A percentile compares a stretch with the other conserved stretches of the same genome.
These are phyloP conservation scores for Silene latifolia DNA, from an alignment of 148 eudicot species.

Conservation along the genomic window DNA sequence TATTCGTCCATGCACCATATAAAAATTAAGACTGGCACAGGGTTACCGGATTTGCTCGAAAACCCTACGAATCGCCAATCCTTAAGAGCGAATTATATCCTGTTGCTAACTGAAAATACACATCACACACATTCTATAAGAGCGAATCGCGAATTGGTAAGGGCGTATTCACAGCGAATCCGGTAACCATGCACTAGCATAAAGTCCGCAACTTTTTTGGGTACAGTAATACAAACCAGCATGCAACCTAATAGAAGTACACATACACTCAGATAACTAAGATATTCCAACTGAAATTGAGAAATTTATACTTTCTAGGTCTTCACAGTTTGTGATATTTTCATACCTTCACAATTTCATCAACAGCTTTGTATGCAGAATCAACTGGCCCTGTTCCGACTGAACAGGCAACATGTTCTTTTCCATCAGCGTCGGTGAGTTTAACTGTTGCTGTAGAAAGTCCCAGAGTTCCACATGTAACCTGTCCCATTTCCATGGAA, in stretches of 20 bases:
- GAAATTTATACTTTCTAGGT: not conserved
- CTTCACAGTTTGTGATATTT: constrained; percentile 6
- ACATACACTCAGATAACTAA: not conserved
- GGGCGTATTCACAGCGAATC: too few species aligned
- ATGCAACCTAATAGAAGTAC: not conserved
- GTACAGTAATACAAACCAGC: not conserved
- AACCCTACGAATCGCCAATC: too few species aligned
- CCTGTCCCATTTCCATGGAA: constrained; percentile 39
- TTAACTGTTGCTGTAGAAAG: constrained; percentile 92
- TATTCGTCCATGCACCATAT: too few species aligned
- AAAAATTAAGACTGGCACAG: too few species aligned
- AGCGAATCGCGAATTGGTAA: too few species aligned
- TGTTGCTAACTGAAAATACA: too few species aligned
- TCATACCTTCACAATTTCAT: constrained; percentile 73
- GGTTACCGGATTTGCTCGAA: too few species aligned
- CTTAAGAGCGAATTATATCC: too few species aligned
- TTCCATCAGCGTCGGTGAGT: constrained; percentile 67
- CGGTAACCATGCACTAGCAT: too few species aligned
- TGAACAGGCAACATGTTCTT: constrained; percentile 67
- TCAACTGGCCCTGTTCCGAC: constrained; percentile 95
- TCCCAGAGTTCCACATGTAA: constrained; percentile 85
- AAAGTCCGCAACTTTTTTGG: not conserved
- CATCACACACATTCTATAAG: too few species aligned
- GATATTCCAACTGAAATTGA: not conserved
- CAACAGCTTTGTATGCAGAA: constrained; percentile 93